Evolutionary conservation across 208 protist species (phyloP), one percentile per base, ranked within the genome.

Genomic region (Zelonia costaricensis): DNA sequence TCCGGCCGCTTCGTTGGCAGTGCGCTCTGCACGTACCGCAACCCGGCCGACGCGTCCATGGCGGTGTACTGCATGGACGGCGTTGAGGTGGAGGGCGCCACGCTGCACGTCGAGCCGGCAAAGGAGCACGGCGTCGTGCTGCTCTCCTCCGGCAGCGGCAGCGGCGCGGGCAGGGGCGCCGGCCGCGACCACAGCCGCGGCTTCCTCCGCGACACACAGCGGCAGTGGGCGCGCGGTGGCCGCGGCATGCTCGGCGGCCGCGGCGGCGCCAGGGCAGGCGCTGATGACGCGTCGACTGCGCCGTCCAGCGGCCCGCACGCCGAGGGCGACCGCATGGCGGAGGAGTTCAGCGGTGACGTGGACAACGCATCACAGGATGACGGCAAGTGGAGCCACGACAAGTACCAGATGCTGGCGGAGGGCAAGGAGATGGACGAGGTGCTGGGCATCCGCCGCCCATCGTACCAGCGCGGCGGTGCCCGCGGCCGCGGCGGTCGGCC

Each of bases 11-110:
- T 93, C 49, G 74, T 84, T 30, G 90, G 90, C 39, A 91, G 69
- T 54, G 86, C 87, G 6, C 57, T 96, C 3, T 92, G 84, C 69
- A 96, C 90, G 16, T 96, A 88, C 66, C 86, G 86, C 69, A 95
- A 92, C 67, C 84, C 90, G 13, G 90, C 90, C n/a, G 90, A 95
- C 49, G 90, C 90, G 28, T 79, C 75, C 39, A 63, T 73, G 49
- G 86, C 86, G 12, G 62, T 93, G 15, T 68, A 80, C 25, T 63
- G 76, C 31, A 92, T 95, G 90, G 79, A 95, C 63, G 82, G 73
- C n/a, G 69, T 70, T 25, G 48, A 66, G 40, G 54, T 95, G 39
- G 90, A 93, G 10, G 76, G 76, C 39, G 68, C 73, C 6, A 69
- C 76, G 22, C 74, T 95, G 44, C 81, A 86, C 53, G 90, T 92